Evolutionary conservation across 1,284 basidiomycete genomes (phyloP).

Genomic region (Tilletia walkeri): DNA sequence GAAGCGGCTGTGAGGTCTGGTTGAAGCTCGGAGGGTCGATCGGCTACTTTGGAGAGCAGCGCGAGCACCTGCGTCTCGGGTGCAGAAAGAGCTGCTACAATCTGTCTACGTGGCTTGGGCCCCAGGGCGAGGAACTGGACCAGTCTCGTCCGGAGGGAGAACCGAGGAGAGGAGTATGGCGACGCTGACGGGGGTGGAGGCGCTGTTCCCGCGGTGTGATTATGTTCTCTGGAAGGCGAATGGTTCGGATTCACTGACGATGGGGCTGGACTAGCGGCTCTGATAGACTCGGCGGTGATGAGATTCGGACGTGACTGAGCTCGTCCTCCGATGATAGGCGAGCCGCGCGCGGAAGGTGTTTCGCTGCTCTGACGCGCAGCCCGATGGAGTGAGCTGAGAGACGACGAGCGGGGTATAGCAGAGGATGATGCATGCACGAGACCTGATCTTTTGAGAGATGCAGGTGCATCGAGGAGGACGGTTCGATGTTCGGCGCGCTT

Average conservation of each 20-base stretch:
- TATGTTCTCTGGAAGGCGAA: background rate
- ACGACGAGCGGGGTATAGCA: background rate
- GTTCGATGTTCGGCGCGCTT: conserved; percentile 6
- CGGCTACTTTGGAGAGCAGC: conserved; percentile 2
- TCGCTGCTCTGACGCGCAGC: background rate
- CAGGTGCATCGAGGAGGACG: conserved; percentile 3
- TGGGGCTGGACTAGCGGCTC: conserved; percentile 2
- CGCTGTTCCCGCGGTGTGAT: background rate
- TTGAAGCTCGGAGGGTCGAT: conserved; percentile 1
- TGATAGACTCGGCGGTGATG: conserved; percentile 4
- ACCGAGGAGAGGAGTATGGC: conserved; percentile 7
- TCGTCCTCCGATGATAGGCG: background rate
- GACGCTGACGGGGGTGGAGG: background rate
- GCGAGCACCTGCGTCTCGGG: conserved; percentile 15
- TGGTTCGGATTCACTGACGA: background rate
- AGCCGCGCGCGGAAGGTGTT: background rate
- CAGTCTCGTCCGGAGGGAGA: background rate
- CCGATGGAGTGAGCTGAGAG: conserved; percentile 4
- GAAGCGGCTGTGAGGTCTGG: background rate
- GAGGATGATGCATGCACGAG: background rate
- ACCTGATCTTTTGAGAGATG: background rate
- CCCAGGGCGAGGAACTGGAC: conserved; percentile 11
- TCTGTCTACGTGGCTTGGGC: conserved; percentile 4
- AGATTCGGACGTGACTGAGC: conserved; percentile 3
- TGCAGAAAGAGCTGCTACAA: background rate